Percentiles rank a stretch among this genome's conserved stretches.
These are phyloP conservation scores for Cutaneotrichosporon sp. DNA, from an alignment of 1,284 basidiomycete genomes.

Conservation along the genomic window DNA sequence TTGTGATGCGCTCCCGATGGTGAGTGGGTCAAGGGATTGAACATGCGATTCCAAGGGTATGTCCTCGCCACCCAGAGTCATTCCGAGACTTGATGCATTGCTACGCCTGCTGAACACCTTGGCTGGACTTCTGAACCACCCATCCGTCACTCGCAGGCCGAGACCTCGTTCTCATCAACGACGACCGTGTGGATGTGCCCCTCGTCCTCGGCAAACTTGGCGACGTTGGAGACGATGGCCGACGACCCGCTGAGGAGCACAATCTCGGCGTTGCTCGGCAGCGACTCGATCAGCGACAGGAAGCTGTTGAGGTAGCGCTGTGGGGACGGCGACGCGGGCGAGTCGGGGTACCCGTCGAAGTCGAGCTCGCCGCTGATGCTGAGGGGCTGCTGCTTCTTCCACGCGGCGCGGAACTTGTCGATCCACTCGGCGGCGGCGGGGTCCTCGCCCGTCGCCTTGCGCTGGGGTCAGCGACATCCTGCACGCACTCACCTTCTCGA, in stretches of 20 bases:
- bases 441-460: not conserved
- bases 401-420: conserved; percentile 16
- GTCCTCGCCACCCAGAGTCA: too few relatives aligned
- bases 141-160: not conserved
- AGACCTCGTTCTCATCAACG: conserved; percentile 2
- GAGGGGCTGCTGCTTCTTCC: conserved; percentile 19
- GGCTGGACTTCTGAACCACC: too few relatives aligned
- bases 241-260: conserved; percentile 14
- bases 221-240: conserved; percentile 13
- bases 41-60: too few relatives aligned
- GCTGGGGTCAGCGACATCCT: not conserved
- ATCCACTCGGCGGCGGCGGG: conserved; percentile 15
- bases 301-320: conserved; percentile 22
- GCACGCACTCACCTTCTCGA: conserved; percentile 15
- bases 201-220: conserved; percentile 17
- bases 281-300: conserved; percentile 19
- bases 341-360: conserved; percentile 23
- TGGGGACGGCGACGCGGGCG: conserved; percentile 15
- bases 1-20: too few relatives aligned
- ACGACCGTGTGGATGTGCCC: conserved; percentile 17
- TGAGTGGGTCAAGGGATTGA: too few relatives aligned
- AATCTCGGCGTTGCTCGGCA: conserved; percentile 13
- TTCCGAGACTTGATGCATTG: too few relatives aligned
- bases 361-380: conserved; percentile 14
- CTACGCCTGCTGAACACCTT: too few relatives aligned